Evolutionary conservation across 176 grass and related monocot genomes (phyloP).

Genomic region (Neostapfia colusana): DNA sequence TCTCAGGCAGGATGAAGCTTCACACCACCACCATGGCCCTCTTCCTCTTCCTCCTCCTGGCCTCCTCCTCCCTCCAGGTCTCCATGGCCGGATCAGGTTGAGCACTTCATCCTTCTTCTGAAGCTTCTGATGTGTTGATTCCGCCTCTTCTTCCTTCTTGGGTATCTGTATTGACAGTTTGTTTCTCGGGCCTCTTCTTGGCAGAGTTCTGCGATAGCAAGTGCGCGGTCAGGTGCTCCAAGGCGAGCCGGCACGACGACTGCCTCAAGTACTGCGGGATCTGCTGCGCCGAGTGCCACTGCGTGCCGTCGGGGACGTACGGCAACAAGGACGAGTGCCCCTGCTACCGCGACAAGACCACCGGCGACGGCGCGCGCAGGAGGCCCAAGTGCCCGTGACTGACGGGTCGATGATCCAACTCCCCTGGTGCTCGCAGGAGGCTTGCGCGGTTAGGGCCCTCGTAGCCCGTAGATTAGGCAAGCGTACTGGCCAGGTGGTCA

Average conservation of each 20-base stretch:
- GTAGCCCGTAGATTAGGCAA: not conserved
- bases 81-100: conserved; percentile 69
- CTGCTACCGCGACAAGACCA: conserved; percentile 94
- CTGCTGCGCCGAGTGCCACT: conserved; percentile 77
- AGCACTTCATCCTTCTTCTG: not conserved
- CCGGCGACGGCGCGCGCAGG: conserved; percentile 49
- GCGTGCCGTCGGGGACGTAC: conserved; percentile 78
- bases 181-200: not conserved
- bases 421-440: too few species aligned
- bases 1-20: conserved; percentile 38
- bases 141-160: not conserved
- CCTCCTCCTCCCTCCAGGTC: conserved; percentile 34
- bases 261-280: conserved; percentile 91
- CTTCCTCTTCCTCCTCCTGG: conserved; percentile 52
- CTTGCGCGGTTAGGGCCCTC: not conserved
- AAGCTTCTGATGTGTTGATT: not conserved
- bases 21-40: conserved; percentile 25
- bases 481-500: not conserved
- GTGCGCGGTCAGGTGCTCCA: conserved; percentile 85
- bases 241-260: conserved; percentile 73
- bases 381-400: conserved; percentile 83
- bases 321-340: conserved; percentile 97
- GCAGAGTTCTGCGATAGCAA: conserved; percentile 72
- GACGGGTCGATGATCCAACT: not conserved
- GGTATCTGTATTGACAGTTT: not conserved